Percentiles rank a stretch among this genome's conserved stretches.
phyloP scores from a whole-genome alignment of 78 protist species.

The Isochrysis galbana region DNA sequence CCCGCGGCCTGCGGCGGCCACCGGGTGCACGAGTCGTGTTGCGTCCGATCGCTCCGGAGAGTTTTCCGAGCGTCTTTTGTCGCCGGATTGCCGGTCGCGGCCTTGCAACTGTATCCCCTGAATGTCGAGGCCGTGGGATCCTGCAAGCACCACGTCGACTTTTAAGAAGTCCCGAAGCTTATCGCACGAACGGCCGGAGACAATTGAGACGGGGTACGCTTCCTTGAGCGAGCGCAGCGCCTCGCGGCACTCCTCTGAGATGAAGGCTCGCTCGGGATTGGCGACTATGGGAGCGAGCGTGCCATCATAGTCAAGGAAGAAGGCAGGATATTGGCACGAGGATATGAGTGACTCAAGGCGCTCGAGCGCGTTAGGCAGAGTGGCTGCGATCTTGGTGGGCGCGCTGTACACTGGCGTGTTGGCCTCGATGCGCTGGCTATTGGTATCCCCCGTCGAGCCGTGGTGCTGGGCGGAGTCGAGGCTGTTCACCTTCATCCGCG shows the following conservation, averaged over 20 bases:
- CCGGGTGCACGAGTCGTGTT: too few species aligned
- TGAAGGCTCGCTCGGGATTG: not conserved
- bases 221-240: not conserved
- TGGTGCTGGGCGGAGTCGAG: too few species aligned
- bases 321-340: not conserved
- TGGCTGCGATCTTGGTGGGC: not conserved
- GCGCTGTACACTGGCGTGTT: too few species aligned
- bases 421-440: too few species aligned
- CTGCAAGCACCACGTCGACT: not conserved
- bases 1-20: too few species aligned
- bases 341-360: not conserved
- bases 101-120: too few species aligned
- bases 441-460: too few species aligned
- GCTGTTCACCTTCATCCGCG: too few species aligned
- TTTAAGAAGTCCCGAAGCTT: not conserved
- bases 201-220: not conserved
- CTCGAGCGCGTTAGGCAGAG: not conserved
- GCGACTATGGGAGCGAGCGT: not conserved
- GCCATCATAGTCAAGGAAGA: constrained; percentile 6
- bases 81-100: too few species aligned
- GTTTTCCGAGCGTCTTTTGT: too few species aligned
- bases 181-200: not conserved
- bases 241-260: not conserved
- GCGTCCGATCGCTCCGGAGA: too few species aligned
- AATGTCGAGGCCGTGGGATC: not conserved